Percentiles rank a stretch among this genome's conserved stretches.
Evolutionary conservation across 2,329 filamentous ascomycete species (phyloP).

Genomic region (Alternaria gansuensis): DNA sequence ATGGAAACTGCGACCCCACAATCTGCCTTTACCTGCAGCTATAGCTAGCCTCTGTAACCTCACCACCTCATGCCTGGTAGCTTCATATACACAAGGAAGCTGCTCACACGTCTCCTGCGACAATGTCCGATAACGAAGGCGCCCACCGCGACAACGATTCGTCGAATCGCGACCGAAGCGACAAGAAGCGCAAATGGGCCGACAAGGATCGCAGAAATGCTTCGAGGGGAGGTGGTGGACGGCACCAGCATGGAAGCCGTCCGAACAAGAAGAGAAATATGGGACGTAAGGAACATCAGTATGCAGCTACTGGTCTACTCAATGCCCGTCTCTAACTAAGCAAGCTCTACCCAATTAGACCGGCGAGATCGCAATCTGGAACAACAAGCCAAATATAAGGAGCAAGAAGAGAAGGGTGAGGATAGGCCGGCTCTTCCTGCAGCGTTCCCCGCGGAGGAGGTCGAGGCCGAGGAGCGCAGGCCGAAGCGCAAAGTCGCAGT

Average conservation of each 20-base stretch:
- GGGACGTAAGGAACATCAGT: conserved; percentile 73
- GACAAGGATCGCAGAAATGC: conserved; percentile 37
- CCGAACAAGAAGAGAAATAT: conserved; percentile 70
- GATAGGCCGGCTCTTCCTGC: conserved; percentile 62
- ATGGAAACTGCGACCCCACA: conserved; percentile 29
- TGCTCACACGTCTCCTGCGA: conserved; percentile 29
- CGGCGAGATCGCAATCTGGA: conserved; percentile 56
- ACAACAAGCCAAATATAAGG: conserved; percentile 52
- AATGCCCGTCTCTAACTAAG: conserved; percentile 53
- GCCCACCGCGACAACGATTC: conserved; percentile 34
- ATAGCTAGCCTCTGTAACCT: conserved; percentile 8
- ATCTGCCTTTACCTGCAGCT: conserved; percentile 16
- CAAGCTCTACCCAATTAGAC: conserved; percentile 58
- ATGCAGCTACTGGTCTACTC: conserved; percentile 41
- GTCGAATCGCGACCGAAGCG: conserved; percentile 38
- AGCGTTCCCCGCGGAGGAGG: conserved; percentile 78
- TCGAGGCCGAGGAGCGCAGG: conserved; percentile 82
- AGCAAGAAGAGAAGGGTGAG: conserved; percentile 49
- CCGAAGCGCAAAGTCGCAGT: conserved; percentile 98
- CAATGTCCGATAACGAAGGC: conserved; percentile 38
- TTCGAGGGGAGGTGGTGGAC: conserved; percentile 45
- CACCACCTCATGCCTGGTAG: conserved; percentile 36
- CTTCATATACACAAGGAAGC: conserved; percentile 34
- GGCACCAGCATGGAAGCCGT: conserved; percentile 52
- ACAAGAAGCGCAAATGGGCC: conserved; percentile 47